Evolutionary conservation across 768 basidiomycete genomes (phyloP).

Genomic region (Suillus weaverae): DNA sequence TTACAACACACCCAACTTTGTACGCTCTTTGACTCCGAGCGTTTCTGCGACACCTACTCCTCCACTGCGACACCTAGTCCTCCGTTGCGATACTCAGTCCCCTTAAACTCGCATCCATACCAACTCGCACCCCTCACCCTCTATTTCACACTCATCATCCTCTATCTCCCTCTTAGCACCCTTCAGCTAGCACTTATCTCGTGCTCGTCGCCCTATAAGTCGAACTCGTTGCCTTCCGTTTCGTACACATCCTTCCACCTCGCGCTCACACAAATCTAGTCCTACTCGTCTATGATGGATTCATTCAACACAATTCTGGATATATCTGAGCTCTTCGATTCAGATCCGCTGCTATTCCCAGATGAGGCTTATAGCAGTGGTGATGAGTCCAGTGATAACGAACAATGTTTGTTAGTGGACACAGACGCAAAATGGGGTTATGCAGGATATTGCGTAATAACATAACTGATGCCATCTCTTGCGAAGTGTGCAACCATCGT

Average conservation of each 20-base stretch:
- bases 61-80: neutral
- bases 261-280: neutral
- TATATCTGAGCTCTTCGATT: neutral
- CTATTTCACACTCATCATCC: no score
- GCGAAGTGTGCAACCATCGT: neutral
- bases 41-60: neutral
- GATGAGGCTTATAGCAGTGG: neutral
- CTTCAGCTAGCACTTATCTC: neutral
- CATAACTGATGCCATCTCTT: neutral
- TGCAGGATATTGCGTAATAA: constrained; percentile 5
- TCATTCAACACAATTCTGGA: neutral
- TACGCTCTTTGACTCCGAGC: neutral
- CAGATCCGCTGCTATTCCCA: neutral
- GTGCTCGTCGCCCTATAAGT: neutral
- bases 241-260: no score
- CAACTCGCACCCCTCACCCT: no score
- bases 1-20: neutral
- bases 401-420: constrained; percentile 4
- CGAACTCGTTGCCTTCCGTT: neutral
- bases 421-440: constrained; percentile 17
- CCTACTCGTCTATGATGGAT: constrained; percentile 3
- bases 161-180: no score
- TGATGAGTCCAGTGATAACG: constrained; percentile 1
- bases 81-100: neutral
- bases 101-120: no score